Conservation (phyloP, 345 rosid species). For the Noccaea caerulescens region DNA sequence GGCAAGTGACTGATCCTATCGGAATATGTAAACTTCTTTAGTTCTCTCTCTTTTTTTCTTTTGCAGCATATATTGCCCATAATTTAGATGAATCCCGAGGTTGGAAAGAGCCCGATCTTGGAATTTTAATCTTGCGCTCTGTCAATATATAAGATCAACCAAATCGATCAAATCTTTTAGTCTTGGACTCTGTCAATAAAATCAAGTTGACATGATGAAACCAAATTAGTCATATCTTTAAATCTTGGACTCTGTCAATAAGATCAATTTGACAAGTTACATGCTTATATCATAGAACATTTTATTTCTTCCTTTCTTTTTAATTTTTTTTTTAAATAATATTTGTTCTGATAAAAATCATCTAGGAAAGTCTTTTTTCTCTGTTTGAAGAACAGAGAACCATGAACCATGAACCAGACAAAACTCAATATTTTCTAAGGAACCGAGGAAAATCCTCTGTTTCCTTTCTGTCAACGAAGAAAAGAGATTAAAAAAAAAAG, state of each 20-base stretch:
- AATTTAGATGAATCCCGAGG: no score
- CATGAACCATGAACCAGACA: neutral
- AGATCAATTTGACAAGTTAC: neutral
- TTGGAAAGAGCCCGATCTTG: no score
- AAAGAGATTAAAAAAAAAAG: neutral
- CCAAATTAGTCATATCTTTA: neutral
- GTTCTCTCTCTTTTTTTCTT: neutral
- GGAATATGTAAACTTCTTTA: neutral
- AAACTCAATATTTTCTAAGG: neutral
- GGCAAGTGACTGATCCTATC: constrained; percentile 23
- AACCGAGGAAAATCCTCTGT: neutral
- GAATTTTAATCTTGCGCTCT: no score
- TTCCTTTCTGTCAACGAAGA: neutral
- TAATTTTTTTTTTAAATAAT: no score
- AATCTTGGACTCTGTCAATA: neutral
- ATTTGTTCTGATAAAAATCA: neutral
- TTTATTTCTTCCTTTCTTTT: no score
- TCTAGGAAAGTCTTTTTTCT: neutral
- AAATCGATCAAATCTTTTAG: no score
- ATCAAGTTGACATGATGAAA: neutral
- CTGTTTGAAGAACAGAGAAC: neutral
- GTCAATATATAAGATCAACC: no score
- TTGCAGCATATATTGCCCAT: no score
- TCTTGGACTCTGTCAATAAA: no score
- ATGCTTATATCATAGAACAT: no score